Base-by-base conservation (phyloP, 2,329 filamentous ascomycete species). In the Stachybotrys chlorohalonatus region DNA sequence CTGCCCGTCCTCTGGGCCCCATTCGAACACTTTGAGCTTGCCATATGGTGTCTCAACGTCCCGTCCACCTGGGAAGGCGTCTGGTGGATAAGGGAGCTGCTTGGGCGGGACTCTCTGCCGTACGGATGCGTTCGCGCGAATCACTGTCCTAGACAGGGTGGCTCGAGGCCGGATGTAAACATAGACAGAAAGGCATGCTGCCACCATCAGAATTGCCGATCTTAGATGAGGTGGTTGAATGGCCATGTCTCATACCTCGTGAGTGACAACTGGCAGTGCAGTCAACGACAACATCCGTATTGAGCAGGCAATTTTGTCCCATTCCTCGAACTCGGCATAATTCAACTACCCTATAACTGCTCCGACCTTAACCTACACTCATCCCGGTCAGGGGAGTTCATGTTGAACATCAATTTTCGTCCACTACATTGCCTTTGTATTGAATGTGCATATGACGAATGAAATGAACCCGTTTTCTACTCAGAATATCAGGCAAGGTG, bases 21-120 rank as follows among this genome's bases (percentile, higher is more conserved):
- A 94, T 74, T 95, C 90, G 66, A 90, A 93, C 3, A 89, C 84
- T 49, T 85, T 75, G 57, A 89, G 81, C 5, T 73, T 81, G 15
- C 90, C 89, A 64, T 89, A 91, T 6, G 85, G 82, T 5, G 83
- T 86, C 11, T 74, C 66, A 15, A 94, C 83, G 65, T 90, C 82
- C 55, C 88, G 79, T 0, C 74, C 81, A 7, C 88, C 86, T 0
- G 87, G 87, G 13, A 92, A 77, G 15, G 80, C 79, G 67, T 90
- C 79, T 3, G 83, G 83, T 1, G 87, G 87, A 67, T 94, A 90
- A 2, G 83, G 79, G 7, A 79, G 66, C 24, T 47, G 52, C 39
- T 42, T 30, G 47, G n/a, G 9, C 4, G 47, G 11, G 9, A n/a
- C 9, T 7, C 24, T 2, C 31, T 32, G 4, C 11, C 9, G 31